Conservation (phyloP, 192 early-diverging fungal genomes). For the Backusella liffmaniae region DNA sequence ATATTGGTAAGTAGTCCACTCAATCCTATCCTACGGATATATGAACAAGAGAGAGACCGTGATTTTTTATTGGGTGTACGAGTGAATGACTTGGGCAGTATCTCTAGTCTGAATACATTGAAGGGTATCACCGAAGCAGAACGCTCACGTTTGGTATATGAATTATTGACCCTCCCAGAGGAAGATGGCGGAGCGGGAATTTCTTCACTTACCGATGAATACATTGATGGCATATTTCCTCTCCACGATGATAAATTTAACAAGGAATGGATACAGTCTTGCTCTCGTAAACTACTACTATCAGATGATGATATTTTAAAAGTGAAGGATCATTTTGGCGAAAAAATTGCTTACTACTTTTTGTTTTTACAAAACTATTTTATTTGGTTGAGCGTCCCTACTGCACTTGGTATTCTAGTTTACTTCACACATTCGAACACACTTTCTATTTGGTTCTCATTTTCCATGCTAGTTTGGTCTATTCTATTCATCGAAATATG, state of each 20-base stretch:
- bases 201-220: slow-evolving; percentile 45
- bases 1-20: slow-evolving; percentile 66
- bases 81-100: slow-evolving; percentile 24
- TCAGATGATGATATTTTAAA: slow-evolving; percentile 63
- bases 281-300: slow-evolving; percentile 80
- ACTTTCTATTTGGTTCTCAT: slow-evolving; percentile 67
- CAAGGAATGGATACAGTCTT: slow-evolving; percentile 78
- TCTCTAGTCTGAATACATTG: slow-evolving; percentile 14
- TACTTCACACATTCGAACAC: slow-evolving; percentile 48
- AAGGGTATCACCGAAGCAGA: slow-evolving; percentile 46
- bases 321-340: slow-evolving; percentile 84
- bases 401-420: slow-evolving; percentile 61
- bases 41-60: slow-evolving; percentile 34
- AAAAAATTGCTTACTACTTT: slow-evolving; percentile 92
- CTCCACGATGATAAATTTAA: slow-evolving; percentile 80
- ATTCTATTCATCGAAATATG: slow-evolving; percentile 78
- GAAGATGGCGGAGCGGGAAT: slow-evolving; percentile 64
- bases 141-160: slow-evolving; percentile 59
- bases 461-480: slow-evolving; percentile 65
- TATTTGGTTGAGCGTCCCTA: slow-evolving; percentile 67
- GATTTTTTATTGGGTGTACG: slow-evolving; percentile 74
- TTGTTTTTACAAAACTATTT: slow-evolving; percentile 93
- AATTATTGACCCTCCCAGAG: slow-evolving; percentile 56
- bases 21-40: slow-evolving; percentile 11
- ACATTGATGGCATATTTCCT: slow-evolving; percentile 68